A percentile compares a stretch with the other conserved stretches of the same genome.
Conservation (phyloP, 1,284 basidiomycete genomes). For the Ceratobasidium sp. region DNA sequence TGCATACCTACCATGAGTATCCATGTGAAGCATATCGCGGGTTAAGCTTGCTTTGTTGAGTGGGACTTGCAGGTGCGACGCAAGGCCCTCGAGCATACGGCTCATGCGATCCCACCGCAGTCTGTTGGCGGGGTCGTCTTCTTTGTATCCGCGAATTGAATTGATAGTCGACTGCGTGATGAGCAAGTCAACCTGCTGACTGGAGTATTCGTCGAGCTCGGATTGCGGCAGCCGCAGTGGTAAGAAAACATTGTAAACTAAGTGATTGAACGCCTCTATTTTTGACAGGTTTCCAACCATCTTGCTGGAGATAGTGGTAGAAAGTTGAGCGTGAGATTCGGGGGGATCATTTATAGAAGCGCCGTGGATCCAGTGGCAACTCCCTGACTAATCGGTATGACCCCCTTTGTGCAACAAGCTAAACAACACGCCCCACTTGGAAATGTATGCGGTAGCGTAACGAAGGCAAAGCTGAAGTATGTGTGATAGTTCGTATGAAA, state of each 20-base stretch:
- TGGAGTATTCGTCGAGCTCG: neutral
- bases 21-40: constrained; percentile 1
- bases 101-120: neutral
- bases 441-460: too few species aligned
- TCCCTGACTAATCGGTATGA: neutral
- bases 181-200: neutral
- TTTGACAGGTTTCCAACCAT: neutral
- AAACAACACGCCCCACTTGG: too few species aligned
- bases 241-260: constrained; percentile 16
- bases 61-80: neutral
- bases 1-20: neutral
- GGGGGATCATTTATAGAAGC: too few species aligned
- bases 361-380: neutral
- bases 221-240: constrained; percentile 15
- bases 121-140: neutral
- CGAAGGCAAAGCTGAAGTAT: too few species aligned
- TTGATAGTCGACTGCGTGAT: neutral
- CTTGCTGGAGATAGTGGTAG: neutral
- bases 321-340: too few species aligned
- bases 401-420: neutral
- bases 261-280: neutral
- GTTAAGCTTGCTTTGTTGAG: neutral
- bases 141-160: neutral
- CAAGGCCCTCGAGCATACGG: neutral
- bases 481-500: too few species aligned